Evolutionary conservation across 208 protist genomes (phyloP).

Genomic region (Leishmania amazonensis): DNA sequence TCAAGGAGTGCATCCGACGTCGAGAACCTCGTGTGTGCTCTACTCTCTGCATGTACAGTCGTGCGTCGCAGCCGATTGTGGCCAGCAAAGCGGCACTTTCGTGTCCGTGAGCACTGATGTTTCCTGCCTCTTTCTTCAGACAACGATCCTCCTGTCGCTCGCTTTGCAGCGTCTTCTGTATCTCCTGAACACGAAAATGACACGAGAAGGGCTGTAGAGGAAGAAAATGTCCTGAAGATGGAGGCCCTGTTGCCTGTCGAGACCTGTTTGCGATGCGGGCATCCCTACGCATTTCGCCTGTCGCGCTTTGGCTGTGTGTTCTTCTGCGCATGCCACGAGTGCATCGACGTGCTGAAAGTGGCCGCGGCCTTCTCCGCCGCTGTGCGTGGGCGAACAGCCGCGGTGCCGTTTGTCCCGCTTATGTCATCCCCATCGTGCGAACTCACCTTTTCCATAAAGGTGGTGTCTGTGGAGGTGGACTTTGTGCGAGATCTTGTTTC

Average conservation of each 20-base stretch:
- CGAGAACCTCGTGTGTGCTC: not conserved
- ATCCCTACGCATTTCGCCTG: conserved; percentile 45
- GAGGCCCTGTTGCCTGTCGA: conserved; percentile 50
- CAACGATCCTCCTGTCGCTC: not conserved
- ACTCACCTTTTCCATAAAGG: conserved; percentile 34
- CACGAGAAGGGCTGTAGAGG: not conserved
- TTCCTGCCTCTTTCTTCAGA: not conserved
- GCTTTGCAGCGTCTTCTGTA: not conserved
- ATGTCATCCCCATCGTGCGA: conserved; percentile 40
- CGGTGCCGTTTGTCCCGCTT: conserved; percentile 39
- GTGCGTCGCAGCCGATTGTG: not conserved
- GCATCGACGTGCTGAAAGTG: conserved; percentile 53
- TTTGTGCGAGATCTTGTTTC: conserved; percentile 16
- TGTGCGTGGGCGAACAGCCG: conserved; percentile 13
- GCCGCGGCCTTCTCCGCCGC: conserved; percentile 33
- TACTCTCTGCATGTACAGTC: not conserved
- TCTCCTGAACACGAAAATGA: not conserved
- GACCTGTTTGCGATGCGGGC: conserved; percentile 43
- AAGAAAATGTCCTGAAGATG: conserved; percentile 35
- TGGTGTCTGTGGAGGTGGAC: conserved; percentile 57
- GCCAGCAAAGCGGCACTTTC: not conserved
- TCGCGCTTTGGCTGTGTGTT: conserved; percentile 80
- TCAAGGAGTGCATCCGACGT: not conserved
- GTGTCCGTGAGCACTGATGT: not conserved
- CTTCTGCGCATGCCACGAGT: conserved; percentile 43